Evolutionary conservation across 2,329 filamentous ascomycete genomes (phyloP).

Genomic region (Fusarium sp.): DNA sequence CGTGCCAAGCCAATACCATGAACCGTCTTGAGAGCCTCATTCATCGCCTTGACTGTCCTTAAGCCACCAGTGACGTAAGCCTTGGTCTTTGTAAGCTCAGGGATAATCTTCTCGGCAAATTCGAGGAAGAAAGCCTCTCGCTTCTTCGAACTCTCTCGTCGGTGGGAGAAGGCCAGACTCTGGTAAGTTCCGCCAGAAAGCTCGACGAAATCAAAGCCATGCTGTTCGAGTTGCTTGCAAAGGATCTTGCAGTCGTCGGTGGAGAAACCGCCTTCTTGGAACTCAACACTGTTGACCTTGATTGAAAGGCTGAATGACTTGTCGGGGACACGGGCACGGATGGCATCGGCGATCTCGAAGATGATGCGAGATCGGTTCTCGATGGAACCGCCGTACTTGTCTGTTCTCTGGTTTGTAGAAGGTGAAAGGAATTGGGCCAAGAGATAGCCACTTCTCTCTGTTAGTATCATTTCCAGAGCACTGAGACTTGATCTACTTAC

Average conservation of each 20-base stretch:
- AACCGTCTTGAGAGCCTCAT: constrained; percentile 63
- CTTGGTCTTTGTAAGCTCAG: constrained; percentile 58
- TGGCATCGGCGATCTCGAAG: constrained; percentile 53
- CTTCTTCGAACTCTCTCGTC: constrained; percentile 63
- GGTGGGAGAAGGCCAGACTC: constrained; percentile 59
- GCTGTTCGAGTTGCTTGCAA: constrained; percentile 57
- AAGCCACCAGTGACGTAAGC: constrained; percentile 69
- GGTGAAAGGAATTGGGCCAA: constrained; percentile 62
- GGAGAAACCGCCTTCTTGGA: constrained; percentile 62
- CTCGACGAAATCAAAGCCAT: constrained; percentile 66
- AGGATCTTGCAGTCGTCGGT: constrained; percentile 61
- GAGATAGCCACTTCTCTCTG: constrained; percentile 54
- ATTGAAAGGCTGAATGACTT: constrained; percentile 57
- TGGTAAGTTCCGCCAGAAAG: constrained; percentile 69
- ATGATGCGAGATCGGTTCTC: constrained; percentile 58
- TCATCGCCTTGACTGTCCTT: constrained; percentile 64
- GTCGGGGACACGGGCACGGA: constrained; percentile 44
- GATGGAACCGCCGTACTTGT: constrained; percentile 57
- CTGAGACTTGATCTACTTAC: constrained; percentile 8
- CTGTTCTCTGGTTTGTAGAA: constrained; percentile 60
- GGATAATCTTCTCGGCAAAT: constrained; percentile 64
- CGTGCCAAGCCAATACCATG: constrained; percentile 67
- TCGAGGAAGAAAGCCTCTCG: constrained; percentile 69
- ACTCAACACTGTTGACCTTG: constrained; percentile 67
- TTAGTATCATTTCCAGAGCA: neutral